Evolutionary conservation across 495 filamentous ascomycete genomes (phyloP), one percentile per base, ranked within the genome.

Genomic region (Letharia lupina): DNA sequence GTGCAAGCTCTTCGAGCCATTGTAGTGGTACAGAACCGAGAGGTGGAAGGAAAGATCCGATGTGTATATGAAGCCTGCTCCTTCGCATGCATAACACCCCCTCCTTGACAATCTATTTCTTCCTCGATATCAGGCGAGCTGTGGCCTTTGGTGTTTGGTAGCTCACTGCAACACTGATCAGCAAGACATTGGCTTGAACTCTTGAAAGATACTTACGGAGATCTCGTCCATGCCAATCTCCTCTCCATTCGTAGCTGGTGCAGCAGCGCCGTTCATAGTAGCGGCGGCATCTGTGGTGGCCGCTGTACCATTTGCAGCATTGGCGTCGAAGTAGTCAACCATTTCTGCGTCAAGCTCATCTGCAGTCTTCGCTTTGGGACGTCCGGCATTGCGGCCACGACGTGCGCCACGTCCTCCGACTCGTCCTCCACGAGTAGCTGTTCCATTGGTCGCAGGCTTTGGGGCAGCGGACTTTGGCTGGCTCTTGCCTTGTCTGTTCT

Each of bases 321-420:
- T 74, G 35, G 76, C 72, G 7, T 79, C 84, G 70, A 93, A 96
- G 78, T 96, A 96, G 70, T 97, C 93, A 10, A 83, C 83, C 93
- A 97, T 96, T 71, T 97, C 93, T 11, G 89, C 90, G 74, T 97
- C 93, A 15, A 97, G 82, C 78, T 97, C 91, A 74, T 96, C 92
- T 4, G 86, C 84, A 15, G 90, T 92, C 86, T 96, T 96, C 63
- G 82, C 82, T 86, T 95, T 96, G 9, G 85, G 84, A 61, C 90
- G 89, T 63, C 73, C 74, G 67, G 80, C 75, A 69, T 77, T 84
- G 64, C 84, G 83, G 47, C 75, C 78, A 41, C 72, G 71, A 54
- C 81, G 76, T 48, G 63, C 69, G 61, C 76, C 78, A 66, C 78
- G 76, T 69, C 83, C 82, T 59, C 78, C 73, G 68, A 78, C 37